A percentile compares a stretch with the other conserved stretches of the same genome.
These are phyloP conservation scores for Coelastrella sp. DNA, from an alignment of 139 green algal genomes.

Conservation along the genomic window DNA sequence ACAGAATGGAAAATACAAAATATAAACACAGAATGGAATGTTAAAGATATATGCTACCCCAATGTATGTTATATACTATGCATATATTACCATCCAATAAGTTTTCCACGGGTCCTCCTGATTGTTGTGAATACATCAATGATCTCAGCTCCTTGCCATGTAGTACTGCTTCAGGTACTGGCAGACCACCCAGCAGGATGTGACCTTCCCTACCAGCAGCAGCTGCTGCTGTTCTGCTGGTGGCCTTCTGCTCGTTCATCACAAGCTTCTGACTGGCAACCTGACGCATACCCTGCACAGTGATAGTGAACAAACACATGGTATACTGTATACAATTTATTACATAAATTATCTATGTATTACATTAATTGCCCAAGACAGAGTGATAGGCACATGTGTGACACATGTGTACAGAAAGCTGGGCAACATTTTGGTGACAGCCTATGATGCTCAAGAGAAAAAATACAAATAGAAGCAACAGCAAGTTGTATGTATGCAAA, in stretches of 20 bases:
- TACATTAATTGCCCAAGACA: neutral
- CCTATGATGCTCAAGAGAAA: no score
- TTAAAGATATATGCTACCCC: neutral
- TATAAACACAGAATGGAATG: neutral
- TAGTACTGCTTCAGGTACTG: constrained; percentile 32
- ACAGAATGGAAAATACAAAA: no score
- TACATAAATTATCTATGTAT: no score
- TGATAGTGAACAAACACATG: no score
- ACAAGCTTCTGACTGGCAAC: constrained; percentile 39
- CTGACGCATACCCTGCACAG: constrained; percentile 20
- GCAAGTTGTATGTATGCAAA: neutral
- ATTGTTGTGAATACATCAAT: constrained; percentile 6
- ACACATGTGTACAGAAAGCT: no score
- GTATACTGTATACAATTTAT: no score
- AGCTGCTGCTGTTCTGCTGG: constrained; percentile 23
- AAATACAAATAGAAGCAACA: no score
- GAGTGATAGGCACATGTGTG: no score
- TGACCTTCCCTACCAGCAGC: constrained; percentile 20
- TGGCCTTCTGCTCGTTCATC: constrained; percentile 36
- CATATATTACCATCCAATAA: neutral
- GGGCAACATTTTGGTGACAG: no score
- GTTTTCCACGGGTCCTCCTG: neutral
- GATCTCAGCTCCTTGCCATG: constrained; percentile 16
- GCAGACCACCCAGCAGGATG: neutral
- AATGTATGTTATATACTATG: neutral